These are phyloP conservation scores for Metschnikowia bowlesiae DNA, from an alignment of 805 yeast species.

Conservation along the genomic window DNA sequence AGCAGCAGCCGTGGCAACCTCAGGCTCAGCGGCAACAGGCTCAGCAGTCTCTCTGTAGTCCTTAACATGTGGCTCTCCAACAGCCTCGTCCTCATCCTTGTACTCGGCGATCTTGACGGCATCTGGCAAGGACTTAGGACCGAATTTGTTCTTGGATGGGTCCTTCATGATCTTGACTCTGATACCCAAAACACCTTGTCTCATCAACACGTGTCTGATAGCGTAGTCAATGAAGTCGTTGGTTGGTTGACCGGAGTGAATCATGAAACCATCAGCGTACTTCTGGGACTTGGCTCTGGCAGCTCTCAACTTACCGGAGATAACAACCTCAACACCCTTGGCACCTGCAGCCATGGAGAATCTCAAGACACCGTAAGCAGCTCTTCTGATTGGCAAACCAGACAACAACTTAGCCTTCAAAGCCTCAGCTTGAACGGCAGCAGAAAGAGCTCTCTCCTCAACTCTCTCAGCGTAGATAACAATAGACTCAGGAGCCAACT, in stretches of 20 bases:
- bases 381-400: conserved; percentile 99
- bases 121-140: conserved; percentile 94
- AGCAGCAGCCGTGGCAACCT: conserved; percentile 14
- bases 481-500: conserved; percentile 87
- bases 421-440: conserved; percentile 99
- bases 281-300: conserved; percentile 99
- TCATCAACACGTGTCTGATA: conserved; percentile 98
- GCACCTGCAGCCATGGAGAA: conserved; percentile 99
- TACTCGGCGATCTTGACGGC: conserved; percentile 89
- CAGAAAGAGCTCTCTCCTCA: conserved; percentile 98
- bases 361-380: conserved; percentile 99
- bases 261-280: conserved; percentile 99
- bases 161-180: conserved; percentile 99
- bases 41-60: conserved; percentile 51
- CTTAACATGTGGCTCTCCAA: conserved; percentile 78
- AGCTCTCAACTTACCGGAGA: conserved; percentile 99
- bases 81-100: conserved; percentile 80
- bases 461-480: conserved; percentile 98
- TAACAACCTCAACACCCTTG: conserved; percentile 99
- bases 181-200: conserved; percentile 99
- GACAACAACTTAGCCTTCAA: conserved; percentile 95
- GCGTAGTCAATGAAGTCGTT: conserved; percentile 97
- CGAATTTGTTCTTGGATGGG: conserved; percentile 71
- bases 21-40: conserved; percentile 21
- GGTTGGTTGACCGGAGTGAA: conserved; percentile 99